Percentiles rank a stretch among this genome's conserved stretches.
Conservation (phyloP, 768 basidiomycete species). For the Podaxis carcinomalis region DNA sequence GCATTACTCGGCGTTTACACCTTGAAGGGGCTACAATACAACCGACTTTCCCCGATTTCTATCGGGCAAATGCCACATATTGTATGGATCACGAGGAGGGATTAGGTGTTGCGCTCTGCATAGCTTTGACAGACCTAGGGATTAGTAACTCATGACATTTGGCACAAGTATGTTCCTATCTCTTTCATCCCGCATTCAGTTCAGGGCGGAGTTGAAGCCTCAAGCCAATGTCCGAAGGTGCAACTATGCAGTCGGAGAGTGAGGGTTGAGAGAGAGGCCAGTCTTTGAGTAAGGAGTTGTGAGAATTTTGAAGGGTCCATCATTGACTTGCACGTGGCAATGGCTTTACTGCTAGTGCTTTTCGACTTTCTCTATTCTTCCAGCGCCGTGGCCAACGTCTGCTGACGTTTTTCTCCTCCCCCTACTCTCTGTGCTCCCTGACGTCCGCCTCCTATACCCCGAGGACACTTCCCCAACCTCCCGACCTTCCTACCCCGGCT, state of each 20-base stretch:
- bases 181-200: neutral
- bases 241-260: neutral
- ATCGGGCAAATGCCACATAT: neutral
- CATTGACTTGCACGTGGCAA: constrained; percentile 6
- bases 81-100: neutral
- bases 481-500: neutral
- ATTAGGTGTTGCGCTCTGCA: neutral
- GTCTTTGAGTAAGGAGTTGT: neutral
- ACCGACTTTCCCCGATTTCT: neutral
- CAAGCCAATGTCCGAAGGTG: no score
- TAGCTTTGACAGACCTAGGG: neutral
- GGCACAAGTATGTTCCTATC: neutral
- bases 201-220: no score
- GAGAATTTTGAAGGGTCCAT: constrained; percentile 2
- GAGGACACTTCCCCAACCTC: neutral
- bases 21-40: neutral
- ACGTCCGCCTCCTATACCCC: neutral
- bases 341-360: neutral
- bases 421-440: neutral
- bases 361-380: neutral
- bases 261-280: neutral
- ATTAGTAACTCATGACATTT: neutral
- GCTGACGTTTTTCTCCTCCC: neutral
- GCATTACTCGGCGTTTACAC: neutral
- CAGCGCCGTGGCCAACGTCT: constrained; percentile 2